Evolutionary conservation across 129 eudicot species (phyloP), one percentile per base, ranked within the genome.

Genomic region (Tagetes patula): DNA sequence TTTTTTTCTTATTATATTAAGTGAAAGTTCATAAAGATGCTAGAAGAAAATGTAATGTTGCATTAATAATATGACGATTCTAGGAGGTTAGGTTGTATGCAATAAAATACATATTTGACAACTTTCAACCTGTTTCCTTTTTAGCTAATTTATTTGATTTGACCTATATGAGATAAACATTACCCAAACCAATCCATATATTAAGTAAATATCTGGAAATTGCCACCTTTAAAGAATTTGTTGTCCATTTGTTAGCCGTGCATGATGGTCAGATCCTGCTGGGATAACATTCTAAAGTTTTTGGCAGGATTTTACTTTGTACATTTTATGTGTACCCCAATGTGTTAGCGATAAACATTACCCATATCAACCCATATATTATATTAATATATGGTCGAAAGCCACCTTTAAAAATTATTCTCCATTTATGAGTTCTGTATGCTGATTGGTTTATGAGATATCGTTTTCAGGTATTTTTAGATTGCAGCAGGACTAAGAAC

Each of bases 401-500:
- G 58, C 2, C 58, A 52, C 58, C 37, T 27, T 7, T 1, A 68
- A 47, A 4, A 10, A 38, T 40, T 4, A 3, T 39, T 71, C 12
- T 46, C 41, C 74, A 8, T 58, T 56, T 60, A 75, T 56, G 31
- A 31, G 63, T 5, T 30, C 9, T 56, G 36, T 6, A 31, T 27
- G 36, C 63, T 56, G 36, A 30, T 52, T 12, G n/a, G 27, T 49
- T 71, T 42, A 30, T 36, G 42, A 8, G 2, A 39, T 6, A 40
- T 32, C 10, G 27, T 67, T 77, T 70, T 73, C 88, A 92, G 96
- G 85, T 79, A 75, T 70, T 85, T 83, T 79, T 87, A 84, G 96
- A 83, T 80, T 92, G 96, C 98, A 87, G 89, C 96, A 85, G 91
- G 96, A 87, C 87, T 84, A 85, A 85, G 94, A 85, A 85, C 87